These are phyloP conservation scores for Russula sp. DNA, from an alignment of 768 basidiomycete species.

Conservation along the genomic window DNA sequence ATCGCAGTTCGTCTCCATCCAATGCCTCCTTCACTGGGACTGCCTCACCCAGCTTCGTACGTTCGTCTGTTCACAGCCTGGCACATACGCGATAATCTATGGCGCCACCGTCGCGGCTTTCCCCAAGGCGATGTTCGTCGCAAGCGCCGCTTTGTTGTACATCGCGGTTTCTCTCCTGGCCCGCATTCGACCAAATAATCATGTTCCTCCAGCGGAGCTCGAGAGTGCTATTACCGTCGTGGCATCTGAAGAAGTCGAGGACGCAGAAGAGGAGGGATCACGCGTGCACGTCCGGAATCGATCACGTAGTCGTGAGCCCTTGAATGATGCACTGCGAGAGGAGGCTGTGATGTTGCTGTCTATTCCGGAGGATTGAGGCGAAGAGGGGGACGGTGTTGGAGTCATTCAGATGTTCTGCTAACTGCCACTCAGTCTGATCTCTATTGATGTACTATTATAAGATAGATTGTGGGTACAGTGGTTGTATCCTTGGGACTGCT, in stretches of 20 bases:
- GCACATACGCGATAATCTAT: slow-evolving; percentile 30
- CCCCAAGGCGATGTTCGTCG: slow-evolving; percentile 30
- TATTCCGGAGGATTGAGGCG: slow-evolving; percentile 16
- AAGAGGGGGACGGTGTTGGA: neutral
- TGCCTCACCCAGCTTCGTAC: neutral
- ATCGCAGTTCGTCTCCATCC: slow-evolving; percentile 23
- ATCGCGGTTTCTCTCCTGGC: slow-evolving; percentile 21
- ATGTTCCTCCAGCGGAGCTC: slow-evolving; percentile 16
- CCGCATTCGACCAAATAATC: slow-evolving; percentile 29
- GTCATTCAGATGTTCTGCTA: neutral
- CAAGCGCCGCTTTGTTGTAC: slow-evolving; percentile 28
- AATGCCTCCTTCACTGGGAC: neutral
- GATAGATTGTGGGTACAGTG: neutral
- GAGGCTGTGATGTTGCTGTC: slow-evolving; percentile 9
- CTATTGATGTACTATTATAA: neutral
- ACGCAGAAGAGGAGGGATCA: neutral
- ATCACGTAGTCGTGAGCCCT: neutral
- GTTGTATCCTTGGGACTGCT: neutral
- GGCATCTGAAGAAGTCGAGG: neutral
- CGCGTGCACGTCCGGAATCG: neutral
- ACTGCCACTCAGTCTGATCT: neutral
- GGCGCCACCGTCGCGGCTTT: slow-evolving; percentile 26
- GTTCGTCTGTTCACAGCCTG: slow-evolving; percentile 19
- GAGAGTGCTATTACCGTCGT: neutral
- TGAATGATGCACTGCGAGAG: neutral